Evolutionary conservation across 495 filamentous ascomycete genomes (phyloP).

Genomic region (Penicillium bovifimosum): DNA sequence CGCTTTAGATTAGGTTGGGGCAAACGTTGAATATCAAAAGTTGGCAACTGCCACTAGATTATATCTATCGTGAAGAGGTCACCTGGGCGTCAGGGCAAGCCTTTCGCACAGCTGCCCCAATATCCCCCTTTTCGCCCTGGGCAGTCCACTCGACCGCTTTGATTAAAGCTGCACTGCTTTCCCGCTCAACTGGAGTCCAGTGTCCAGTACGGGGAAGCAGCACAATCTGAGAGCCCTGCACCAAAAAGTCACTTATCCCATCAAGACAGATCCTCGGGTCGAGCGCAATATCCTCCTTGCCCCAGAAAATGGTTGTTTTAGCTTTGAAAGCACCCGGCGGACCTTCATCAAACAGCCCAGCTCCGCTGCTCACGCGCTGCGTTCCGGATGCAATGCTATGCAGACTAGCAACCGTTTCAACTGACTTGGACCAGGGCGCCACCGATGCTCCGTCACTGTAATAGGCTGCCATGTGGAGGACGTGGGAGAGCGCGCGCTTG

Average conservation of each 20-base stretch:
- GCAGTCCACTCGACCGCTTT: conserved; percentile 34
- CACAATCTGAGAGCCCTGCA: conserved; percentile 35
- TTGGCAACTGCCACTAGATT: background rate
- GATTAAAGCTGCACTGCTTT: conserved; percentile 31
- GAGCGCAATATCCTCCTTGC: conserved; percentile 41
- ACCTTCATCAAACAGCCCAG: conserved; percentile 43
- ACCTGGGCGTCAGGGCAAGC: conserved; percentile 32
- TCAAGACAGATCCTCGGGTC: conserved; percentile 35
- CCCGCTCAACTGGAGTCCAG: conserved; percentile 39
- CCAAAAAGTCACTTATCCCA: conserved; percentile 41
- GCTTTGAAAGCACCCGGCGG: conserved; percentile 41
- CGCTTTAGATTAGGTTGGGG: background rate
- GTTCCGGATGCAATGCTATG: conserved; percentile 31
- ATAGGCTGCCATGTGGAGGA: conserved; percentile 40
- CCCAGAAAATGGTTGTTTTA: conserved; percentile 48
- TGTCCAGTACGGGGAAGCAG: conserved; percentile 37
- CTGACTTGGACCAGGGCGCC: conserved; percentile 42
- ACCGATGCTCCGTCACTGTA: conserved; percentile 44
- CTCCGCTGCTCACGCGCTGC: conserved; percentile 31
- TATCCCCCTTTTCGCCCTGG: conserved; percentile 34
- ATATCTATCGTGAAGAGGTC: conserved; percentile 27
- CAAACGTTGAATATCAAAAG: background rate
- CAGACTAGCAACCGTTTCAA: conserved; percentile 42
- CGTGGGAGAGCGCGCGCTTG: conserved; percentile 26
- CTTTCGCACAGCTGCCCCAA: conserved; percentile 23